Base-by-base conservation (phyloP, 352 stramenopile genomes). In the Pythium monospermum region DNA sequence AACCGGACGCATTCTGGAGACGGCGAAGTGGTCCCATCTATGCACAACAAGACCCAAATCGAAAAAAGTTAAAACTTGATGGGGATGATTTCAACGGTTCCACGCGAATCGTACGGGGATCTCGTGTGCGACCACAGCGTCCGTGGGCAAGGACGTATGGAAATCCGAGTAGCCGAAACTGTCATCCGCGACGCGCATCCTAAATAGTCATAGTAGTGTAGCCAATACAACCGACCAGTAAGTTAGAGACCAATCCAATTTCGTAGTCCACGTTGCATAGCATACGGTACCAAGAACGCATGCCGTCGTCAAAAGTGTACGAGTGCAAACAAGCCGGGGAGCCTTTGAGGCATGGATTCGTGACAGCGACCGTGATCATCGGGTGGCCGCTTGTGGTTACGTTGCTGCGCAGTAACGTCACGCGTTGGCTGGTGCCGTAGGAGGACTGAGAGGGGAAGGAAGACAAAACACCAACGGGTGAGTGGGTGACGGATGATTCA, bases 111-210 rank as follows among this genome's bases (percentile, higher is more conserved):
- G 43, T 69, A 92, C 82, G 44, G 83, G 83, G n/a, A 91, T 71
- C 28, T 72, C 83, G 48, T 71, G 73, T 1, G 73, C 42, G 16
- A 64, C 51, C 11, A 94, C 78, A 6, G 71, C 73, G 40, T 94
- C 81, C 3, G 83, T 91, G n/a, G 73, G 49, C 1, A 94, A 56
- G 18, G 76, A 74, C 35, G 83, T 77, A 39, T 73, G 66, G 53
- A 94, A 94, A 43, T 94, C 84, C 8, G 84, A 94, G 51, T 82
- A 94, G 21, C 86, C 73, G 50, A 94, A 94, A 38, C 68, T 88
- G 48, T 91, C 77, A 54, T 92, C 84, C 13, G 79, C 80, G 10
- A 92, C 77, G 38, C 84, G 79, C 79, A 94, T 88, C 83, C 83
- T 94, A 41, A 11, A 23, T 12, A 36, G n/a, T n/a, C 21, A 47